Evolutionary conservation across 768 basidiomycete species (phyloP).

Genomic region (Pseudohyphozyma bogoriensis): DNA sequence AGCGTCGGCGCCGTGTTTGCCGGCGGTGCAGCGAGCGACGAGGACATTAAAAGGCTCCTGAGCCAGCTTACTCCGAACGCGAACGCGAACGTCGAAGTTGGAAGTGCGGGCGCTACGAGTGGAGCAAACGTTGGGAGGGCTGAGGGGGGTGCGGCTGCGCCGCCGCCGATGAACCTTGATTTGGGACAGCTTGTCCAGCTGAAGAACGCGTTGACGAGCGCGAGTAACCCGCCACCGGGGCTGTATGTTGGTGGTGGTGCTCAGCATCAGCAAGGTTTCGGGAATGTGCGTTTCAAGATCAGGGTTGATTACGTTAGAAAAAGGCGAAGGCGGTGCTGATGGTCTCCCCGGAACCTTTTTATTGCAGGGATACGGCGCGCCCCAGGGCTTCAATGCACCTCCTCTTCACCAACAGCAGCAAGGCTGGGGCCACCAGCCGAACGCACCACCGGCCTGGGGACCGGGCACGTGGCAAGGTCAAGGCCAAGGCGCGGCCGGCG

Average conservation of each 20-base stretch:
- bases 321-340: too few species aligned
- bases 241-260: too few species aligned
- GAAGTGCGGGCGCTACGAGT: neutral
- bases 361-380: too few species aligned
- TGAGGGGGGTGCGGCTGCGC: neutral
- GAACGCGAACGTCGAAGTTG: too few species aligned
- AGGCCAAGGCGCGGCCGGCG: too few species aligned
- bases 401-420: neutral
- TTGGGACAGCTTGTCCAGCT: neutral
- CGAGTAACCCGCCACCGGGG: too few species aligned
- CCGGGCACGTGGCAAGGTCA: too few species aligned
- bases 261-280: too few species aligned
- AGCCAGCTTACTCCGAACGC: slow-evolving; percentile 5
- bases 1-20: neutral
- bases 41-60: slow-evolving; percentile 12
- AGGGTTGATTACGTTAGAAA: too few species aligned
- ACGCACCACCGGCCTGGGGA: neutral
- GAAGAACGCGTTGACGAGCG: too few species aligned
- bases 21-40: slow-evolving; percentile 5
- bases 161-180: neutral
- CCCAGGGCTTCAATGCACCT: neutral
- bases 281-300: too few species aligned
- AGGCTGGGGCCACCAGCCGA: neutral
- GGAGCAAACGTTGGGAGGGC: neutral
- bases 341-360: too few species aligned